Percentiles rank a stretch among this genome's conserved stretches.
Conservation (phyloP, 2,329 filamentous ascomycete species). For the Dactylellina parvicollis region DNA sequence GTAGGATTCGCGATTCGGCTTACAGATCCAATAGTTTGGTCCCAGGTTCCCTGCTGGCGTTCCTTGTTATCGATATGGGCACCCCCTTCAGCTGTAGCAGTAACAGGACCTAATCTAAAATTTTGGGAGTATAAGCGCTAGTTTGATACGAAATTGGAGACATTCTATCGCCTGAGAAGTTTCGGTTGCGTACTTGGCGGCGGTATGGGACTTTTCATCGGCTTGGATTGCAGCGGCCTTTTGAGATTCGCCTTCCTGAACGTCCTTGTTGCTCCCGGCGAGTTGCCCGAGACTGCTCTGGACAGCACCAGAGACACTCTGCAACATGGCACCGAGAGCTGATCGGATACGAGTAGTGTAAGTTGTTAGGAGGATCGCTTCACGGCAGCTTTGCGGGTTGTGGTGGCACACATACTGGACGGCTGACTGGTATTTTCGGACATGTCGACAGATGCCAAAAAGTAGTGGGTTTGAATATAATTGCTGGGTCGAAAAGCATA, state of each 20-base stretch:
- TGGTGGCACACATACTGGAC: slow-evolving; percentile 17
- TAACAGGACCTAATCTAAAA: slow-evolving; percentile 71
- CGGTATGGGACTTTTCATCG: slow-evolving; percentile 77
- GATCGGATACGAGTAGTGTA: neutral
- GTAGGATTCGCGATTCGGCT: neutral
- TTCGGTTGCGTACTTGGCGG: slow-evolving; percentile 66
- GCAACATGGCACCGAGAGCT: slow-evolving; percentile 36
- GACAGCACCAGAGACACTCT: slow-evolving; percentile 29
- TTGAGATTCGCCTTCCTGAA: slow-evolving; percentile 40
- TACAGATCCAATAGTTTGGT: slow-evolving; percentile 82
- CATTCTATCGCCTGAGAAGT: too few species aligned
- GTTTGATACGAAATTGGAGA: neutral
- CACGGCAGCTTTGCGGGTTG: neutral
- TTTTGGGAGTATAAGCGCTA: neutral
- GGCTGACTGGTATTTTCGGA: slow-evolving; percentile 28
- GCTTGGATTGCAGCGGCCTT: slow-evolving; percentile 68
- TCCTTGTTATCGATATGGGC: slow-evolving; percentile 77
- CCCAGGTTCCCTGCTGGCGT: slow-evolving; percentile 78
- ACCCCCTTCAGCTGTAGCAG: slow-evolving; percentile 75
- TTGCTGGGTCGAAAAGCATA: too few species aligned
- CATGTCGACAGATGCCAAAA: slow-evolving; percentile 3
- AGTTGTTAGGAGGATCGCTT: neutral
- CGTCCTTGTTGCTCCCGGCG: slow-evolving; percentile 28
- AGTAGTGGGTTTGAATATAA: too few species aligned
- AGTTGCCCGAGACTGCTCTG: slow-evolving; percentile 42